phyloP scores from a whole-genome alignment of 345 rosid genomes.

The Acer negundo region DNA sequence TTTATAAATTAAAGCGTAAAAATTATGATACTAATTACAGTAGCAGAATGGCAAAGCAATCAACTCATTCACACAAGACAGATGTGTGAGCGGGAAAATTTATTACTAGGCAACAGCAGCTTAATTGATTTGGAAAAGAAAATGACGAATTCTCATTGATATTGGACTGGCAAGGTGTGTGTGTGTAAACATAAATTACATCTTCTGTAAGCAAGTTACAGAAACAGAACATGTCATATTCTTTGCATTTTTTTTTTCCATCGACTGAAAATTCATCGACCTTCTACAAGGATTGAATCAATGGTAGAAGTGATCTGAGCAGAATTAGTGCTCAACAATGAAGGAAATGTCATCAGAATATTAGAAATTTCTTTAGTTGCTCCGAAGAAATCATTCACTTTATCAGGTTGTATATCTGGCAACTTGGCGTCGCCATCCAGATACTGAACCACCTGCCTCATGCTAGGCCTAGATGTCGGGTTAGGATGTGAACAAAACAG shows the following conservation, averaged over 20 bases:
- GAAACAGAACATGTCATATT: too few relatives aligned
- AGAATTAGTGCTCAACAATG: neutral
- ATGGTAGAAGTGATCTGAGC: slow-evolving; percentile 26
- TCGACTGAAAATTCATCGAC: slow-evolving; percentile 17
- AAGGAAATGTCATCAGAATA: neutral
- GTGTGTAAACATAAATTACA: too few relatives aligned
- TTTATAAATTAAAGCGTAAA: too few relatives aligned
- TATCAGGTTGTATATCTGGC: slow-evolving; percentile 13
- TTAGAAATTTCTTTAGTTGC: slow-evolving; percentile 14
- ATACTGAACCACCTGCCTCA: slow-evolving; percentile 27
- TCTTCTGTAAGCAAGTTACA: too few relatives aligned
- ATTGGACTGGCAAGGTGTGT: too few relatives aligned
- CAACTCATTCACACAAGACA: neutral
- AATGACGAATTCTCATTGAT: too few relatives aligned
- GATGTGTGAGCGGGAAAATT: too few relatives aligned
- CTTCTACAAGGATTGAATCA: slow-evolving; percentile 21
- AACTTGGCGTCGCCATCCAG: slow-evolving; percentile 32
- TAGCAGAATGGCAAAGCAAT: neutral
- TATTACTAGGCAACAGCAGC: too few relatives aligned
- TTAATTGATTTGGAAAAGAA: too few relatives aligned
- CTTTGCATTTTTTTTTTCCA: too few relatives aligned
- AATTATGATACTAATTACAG: neutral
- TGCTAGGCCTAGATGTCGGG: slow-evolving; percentile 28
- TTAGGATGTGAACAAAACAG: slow-evolving; percentile 29
- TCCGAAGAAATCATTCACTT: neutral